Evolutionary conservation across 83 land plant genomes (phyloP), one percentile per base, ranked within the genome.

Genomic region (Picea abies): DNA sequence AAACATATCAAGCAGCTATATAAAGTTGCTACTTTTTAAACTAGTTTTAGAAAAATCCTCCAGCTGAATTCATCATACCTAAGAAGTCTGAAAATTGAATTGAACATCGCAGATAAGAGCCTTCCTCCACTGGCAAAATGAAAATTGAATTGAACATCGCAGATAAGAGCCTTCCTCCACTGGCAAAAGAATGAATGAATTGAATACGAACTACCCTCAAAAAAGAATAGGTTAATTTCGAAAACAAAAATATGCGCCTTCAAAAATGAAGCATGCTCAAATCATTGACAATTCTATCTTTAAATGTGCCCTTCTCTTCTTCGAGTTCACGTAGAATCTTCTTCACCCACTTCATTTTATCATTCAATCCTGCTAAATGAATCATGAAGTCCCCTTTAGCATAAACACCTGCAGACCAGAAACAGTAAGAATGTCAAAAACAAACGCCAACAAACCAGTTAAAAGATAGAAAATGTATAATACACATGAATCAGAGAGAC

Each of bases 371-470:
- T 32, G 87, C 88, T 79, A 86, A 73, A 80, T 86, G 88, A 20
- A 86, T 79, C 88, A 86, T 86, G 49, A 86, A 86, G 83, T 86
- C 88, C 52, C 88, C 88, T 69, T 75, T 86, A 19, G 88, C 83
- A 84, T 86, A 86, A 44, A 86, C 88, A 79, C 88, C 88, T 84
- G 83, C 60, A 82, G 58, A 29, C 62, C 44, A 39, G 60, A 29
- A 79, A 61, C n/a, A 7, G 10, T 44, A 35, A 1, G n/a, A 61
- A 79, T 20, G 47, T 63, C 25, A 79, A 9, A 32, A 26, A 63
- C 67, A 60, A n/a, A 62, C 23, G 35, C 71, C 16, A 68, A 79
- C 44, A 65, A 1, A 79, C 10, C 67, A 17, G 66, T n/a, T 23
- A 73, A n/a, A 77, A 73, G 15, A 47, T 6, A n/a, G 12, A 32